phyloP scores from a whole-genome alignment of 2,329 filamentous ascomycete species.

The Penicillium sp. region DNA sequence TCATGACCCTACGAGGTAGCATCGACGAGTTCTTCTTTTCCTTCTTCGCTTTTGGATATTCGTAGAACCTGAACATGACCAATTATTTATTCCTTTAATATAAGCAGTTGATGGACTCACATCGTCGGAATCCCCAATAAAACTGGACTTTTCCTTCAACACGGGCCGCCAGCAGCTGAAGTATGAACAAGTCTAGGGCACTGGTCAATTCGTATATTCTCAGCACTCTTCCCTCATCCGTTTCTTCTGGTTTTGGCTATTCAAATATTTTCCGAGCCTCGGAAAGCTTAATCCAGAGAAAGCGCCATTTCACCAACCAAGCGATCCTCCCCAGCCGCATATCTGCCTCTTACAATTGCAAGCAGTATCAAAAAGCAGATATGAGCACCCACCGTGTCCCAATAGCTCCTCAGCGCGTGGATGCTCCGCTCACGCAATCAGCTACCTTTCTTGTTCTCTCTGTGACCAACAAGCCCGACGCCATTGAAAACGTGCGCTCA shows the following conservation, averaged over 20 bases:
- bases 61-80: not conserved
- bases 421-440: conserved; percentile 51
- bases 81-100: not conserved
- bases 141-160: not conserved
- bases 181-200: not conserved
- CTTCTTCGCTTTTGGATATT: not conserved
- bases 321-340: not conserved
- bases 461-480: conserved; percentile 33
- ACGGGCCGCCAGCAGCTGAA: not conserved
- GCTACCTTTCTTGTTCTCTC: conserved; percentile 56
- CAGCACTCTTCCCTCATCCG: not conserved
- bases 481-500: conserved; percentile 45
- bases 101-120: not conserved
- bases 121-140: not conserved
- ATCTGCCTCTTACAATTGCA: not conserved
- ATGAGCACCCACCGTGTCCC: conserved; percentile 24
- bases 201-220: not conserved
- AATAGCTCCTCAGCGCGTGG: conserved; percentile 47
- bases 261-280: not conserved
- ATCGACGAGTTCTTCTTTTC: not conserved
- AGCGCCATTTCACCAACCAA: not conserved
- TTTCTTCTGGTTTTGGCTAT: not conserved
- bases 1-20: conserved; percentile 6
- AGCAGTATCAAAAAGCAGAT: not conserved
- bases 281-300: not conserved